Percentiles rank a stretch among this genome's conserved stretches.
These are phyloP conservation scores for Pseudoscleropodium purum DNA, from an alignment of 225 moss, liverwort and hornwort species.

Conservation along the genomic window DNA sequence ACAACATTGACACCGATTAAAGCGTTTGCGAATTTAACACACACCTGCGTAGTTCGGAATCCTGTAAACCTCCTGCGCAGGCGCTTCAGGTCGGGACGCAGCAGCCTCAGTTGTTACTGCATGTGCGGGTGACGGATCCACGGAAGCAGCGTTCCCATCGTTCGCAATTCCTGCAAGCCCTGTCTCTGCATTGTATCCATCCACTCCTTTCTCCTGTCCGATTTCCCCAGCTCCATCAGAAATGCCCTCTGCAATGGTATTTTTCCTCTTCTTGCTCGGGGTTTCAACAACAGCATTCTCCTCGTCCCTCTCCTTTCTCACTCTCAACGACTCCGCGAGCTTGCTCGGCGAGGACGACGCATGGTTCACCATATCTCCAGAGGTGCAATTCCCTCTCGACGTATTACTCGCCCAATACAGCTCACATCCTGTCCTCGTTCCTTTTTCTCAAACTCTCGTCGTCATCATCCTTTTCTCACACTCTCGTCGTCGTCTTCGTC, in stretches of 20 bases:
- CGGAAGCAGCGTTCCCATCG: background rate
- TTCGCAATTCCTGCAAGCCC: slow-evolving; percentile 3
- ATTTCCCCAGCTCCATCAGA: slow-evolving; percentile 1
- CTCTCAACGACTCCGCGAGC: background rate
- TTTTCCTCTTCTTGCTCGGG: slow-evolving; percentile 32
- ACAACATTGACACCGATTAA: background rate
- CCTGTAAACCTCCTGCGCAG: slow-evolving; percentile 54
- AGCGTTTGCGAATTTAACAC: background rate
- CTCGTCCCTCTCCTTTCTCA: slow-evolving; percentile 23
- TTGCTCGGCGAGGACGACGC: background rate
- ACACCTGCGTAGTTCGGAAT: slow-evolving; percentile 92
- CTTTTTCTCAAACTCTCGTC: background rate
- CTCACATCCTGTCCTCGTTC: background rate
- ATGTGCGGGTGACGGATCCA: slow-evolving; percentile 1
- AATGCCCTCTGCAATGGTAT: background rate
- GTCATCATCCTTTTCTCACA: background rate
- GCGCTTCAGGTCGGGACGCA: slow-evolving; percentile 13
- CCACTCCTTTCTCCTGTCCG: slow-evolving; percentile 24
- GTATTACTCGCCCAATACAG: background rate
- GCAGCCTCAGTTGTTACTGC: slow-evolving; percentile 12
- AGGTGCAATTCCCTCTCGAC: background rate
- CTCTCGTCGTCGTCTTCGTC: background rate
- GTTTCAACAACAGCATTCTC: slow-evolving; percentile 6
- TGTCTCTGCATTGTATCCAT: slow-evolving; percentile 2
- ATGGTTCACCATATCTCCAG: slow-evolving; percentile 15